These are phyloP conservation scores for Scytalidium sp. DNA, from an alignment of 2,329 filamentous ascomycete species.

Conservation along the genomic window DNA sequence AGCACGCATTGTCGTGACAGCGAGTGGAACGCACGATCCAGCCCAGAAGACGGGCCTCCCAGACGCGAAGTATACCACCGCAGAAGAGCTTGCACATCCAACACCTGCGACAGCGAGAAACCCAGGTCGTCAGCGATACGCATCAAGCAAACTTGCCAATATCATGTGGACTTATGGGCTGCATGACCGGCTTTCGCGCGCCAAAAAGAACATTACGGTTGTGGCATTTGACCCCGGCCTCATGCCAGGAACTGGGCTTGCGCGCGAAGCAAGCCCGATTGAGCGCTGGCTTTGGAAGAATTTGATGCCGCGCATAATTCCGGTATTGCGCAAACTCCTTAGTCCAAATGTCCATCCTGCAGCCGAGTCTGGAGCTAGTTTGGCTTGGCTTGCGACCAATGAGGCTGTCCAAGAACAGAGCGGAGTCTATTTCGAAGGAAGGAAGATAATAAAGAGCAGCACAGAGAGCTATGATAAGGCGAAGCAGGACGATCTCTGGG, in stretches of 20 bases:
- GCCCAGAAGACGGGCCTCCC: constrained; percentile 38
- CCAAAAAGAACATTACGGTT: constrained; percentile 34
- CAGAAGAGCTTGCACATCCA: constrained; percentile 43
- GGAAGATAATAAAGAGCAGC: constrained; percentile 36
- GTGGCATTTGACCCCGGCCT: constrained; percentile 43
- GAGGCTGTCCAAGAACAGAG: constrained; percentile 29
- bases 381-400: constrained; percentile 38
- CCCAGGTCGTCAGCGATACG: constrained; percentile 37
- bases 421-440: constrained; percentile 43
- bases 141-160: constrained; percentile 44
- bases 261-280: constrained; percentile 27
- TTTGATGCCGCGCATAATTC: constrained; percentile 33
- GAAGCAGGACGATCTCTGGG: constrained; percentile 48
- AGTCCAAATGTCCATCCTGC: constrained; percentile 35
- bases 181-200: constrained; percentile 28
- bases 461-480: constrained; percentile 38
- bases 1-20: constrained; percentile 41
- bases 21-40: constrained; percentile 46
- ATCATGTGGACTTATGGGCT: constrained; percentile 46
- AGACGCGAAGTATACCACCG: constrained; percentile 38
- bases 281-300: constrained; percentile 31
- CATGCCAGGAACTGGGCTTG: constrained; percentile 44
- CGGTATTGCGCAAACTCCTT: constrained; percentile 32
- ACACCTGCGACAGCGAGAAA: constrained; percentile 21
- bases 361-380: constrained; percentile 34